These are phyloP conservation scores for Dendrobium chrysotoxum DNA, from an alignment of 106 monocot species.

Conservation along the genomic window DNA sequence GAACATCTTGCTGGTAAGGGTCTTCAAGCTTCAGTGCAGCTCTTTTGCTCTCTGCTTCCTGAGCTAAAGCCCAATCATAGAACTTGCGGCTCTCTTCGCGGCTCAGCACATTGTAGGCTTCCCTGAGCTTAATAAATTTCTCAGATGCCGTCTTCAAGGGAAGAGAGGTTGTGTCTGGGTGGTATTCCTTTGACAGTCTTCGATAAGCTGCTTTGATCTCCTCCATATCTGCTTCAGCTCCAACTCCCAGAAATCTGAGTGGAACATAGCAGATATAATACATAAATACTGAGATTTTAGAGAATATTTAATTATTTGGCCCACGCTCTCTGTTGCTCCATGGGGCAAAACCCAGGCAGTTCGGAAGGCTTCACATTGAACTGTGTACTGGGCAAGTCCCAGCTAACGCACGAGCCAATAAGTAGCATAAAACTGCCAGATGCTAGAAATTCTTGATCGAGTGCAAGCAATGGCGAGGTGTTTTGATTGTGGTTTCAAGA, in stretches of 20 bases:
- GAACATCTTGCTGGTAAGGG: slow-evolving; percentile 51
- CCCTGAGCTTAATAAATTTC: slow-evolving; percentile 83
- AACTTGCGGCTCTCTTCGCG: slow-evolving; percentile 58
- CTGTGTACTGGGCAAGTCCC: no score
- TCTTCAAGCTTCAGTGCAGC: slow-evolving; percentile 48
- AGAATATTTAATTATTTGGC: neutral
- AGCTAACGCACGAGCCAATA: no score
- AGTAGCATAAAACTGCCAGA: no score
- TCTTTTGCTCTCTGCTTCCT: slow-evolving; percentile 72
- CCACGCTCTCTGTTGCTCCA: no score
- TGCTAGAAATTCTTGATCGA: no score
- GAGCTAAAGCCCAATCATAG: slow-evolving; percentile 83
- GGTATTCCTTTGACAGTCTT: slow-evolving; percentile 83
- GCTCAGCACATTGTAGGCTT: slow-evolving; percentile 85
- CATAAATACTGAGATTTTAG: neutral
- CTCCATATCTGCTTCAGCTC: slow-evolving; percentile 53
- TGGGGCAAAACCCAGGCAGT: no score
- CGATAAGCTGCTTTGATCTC: slow-evolving; percentile 86
- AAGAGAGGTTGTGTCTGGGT: slow-evolving; percentile 76
- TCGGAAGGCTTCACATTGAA: no score
- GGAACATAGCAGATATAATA: neutral
- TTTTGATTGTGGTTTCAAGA: no score
- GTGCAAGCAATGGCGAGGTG: neutral
- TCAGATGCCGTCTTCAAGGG: slow-evolving; percentile 65
- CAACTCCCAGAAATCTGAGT: slow-evolving; percentile 61